phyloP scores from a whole-genome alignment of 441 rosid species.

The Viola pubescens region DNA sequence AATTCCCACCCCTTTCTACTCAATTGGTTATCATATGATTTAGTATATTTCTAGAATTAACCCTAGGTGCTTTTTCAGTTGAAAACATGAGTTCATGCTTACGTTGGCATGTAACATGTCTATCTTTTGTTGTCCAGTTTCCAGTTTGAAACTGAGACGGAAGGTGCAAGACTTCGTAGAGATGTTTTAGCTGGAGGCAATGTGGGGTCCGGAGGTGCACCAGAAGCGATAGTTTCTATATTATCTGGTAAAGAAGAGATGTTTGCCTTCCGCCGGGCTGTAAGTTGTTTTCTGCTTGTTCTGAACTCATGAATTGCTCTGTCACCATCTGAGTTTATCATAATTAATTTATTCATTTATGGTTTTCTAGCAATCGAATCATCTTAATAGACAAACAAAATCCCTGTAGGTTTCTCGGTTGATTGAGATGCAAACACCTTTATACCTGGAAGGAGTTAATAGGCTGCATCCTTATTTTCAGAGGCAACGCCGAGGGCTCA shows the following conservation, averaged over 20 bases:
- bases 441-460: conserved; percentile 63
- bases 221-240: conserved; percentile 61
- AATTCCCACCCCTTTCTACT: too few species aligned
- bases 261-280: conserved; percentile 90
- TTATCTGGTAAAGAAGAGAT: conserved; percentile 82
- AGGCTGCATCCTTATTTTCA: conserved; percentile 61
- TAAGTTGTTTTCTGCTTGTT: conserved; percentile 31
- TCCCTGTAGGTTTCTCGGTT: conserved; percentile 63
- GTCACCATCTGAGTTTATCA: background rate
- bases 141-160: too few species aligned
- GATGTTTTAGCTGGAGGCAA: conserved; percentile 11
- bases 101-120: too few species aligned
- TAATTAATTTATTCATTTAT: too few species aligned
- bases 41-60: too few species aligned
- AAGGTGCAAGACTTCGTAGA: too few species aligned
- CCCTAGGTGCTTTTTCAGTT: too few species aligned
- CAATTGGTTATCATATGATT: too few species aligned
- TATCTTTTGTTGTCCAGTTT: too few species aligned
- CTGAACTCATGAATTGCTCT: background rate
- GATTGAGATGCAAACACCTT: conserved; percentile 86
- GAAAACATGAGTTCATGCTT: too few species aligned
- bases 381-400: too few species aligned
- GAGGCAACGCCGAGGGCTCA: conserved; percentile 20
- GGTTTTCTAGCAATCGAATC: too few species aligned
- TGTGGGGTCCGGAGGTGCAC: conserved; percentile 14